Evolutionary conservation across 2,329 filamentous ascomycete species (phyloP).

Genomic region (Cadophora gregata): DNA sequence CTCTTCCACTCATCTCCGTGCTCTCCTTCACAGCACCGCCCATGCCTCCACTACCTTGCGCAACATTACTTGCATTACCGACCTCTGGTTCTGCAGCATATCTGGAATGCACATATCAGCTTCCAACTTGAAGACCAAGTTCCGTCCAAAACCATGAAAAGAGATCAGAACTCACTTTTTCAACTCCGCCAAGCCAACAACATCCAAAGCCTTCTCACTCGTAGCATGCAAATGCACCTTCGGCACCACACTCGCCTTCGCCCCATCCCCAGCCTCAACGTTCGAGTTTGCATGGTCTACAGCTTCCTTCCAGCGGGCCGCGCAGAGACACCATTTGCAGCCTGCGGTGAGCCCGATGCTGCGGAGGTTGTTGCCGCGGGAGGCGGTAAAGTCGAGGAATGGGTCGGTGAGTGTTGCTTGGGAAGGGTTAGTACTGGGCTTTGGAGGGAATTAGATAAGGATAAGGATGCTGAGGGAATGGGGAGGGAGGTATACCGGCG

Average conservation of each 20-base stretch:
- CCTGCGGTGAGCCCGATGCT: slow-evolving; percentile 59
- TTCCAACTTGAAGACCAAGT: not conserved
- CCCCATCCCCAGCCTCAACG: slow-evolving; percentile 13
- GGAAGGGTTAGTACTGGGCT: not conserved
- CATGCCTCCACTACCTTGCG: slow-evolving; percentile 30
- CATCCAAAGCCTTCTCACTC: slow-evolving; percentile 45
- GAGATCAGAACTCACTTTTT: slow-evolving; percentile 37
- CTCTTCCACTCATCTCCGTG: slow-evolving; percentile 33
- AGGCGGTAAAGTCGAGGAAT: slow-evolving; percentile 66
- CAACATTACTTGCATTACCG: slow-evolving; percentile 33
- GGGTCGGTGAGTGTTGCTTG: slow-evolving; percentile 60
- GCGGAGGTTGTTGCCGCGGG: slow-evolving; percentile 63
- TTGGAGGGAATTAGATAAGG: not conserved
- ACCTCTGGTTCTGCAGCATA: slow-evolving; percentile 39
- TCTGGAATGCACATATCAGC: not conserved
- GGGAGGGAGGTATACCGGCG: slow-evolving; percentile 44
- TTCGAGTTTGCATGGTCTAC: slow-evolving; percentile 30
- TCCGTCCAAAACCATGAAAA: slow-evolving; percentile 10
- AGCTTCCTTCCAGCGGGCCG: slow-evolving; percentile 64
- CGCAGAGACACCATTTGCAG: slow-evolving; percentile 69
- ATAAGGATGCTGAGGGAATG: not conserved
- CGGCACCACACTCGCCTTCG: slow-evolving; percentile 39
- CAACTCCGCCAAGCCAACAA: slow-evolving; percentile 44
- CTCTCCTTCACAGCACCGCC: slow-evolving; percentile 33
- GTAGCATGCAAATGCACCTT: slow-evolving; percentile 47